Evolutionary conservation across 495 filamentous ascomycete species (phyloP), one percentile per base, ranked within the genome.

Genomic region (Penicillium tannophilum): DNA sequence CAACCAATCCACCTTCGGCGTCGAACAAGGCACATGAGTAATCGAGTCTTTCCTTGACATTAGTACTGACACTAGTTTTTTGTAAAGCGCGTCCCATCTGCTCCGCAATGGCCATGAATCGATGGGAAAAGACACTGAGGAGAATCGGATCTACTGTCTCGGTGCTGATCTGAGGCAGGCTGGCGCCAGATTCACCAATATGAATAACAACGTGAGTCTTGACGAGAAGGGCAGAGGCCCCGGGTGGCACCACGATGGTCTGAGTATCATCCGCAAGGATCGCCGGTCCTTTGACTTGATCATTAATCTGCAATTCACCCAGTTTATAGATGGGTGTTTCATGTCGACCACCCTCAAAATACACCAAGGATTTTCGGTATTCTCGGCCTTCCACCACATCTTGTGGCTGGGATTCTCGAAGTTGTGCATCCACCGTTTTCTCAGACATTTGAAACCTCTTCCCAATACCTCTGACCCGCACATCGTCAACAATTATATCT

Each of bases 241-340:
- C 86, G 4, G 93, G 93, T 0, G 90, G 87, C 24, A 97, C 82
- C 6, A 97, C 88, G 52, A 97, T 92, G 0, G 93, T 97, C 70
- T 97, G 93, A 3, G 93, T 97, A 20, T 90, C 90, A 68, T 97
- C 93, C 3, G 90, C 92, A 30, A 97, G 70, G 55, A 96, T 89
- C 0, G 93, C 93, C 11, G 93, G 93, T 5, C 93, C 93, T 52
- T 82, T 82, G 33, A 97, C 79, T 30, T 84, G 82, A 56, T 90
- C 85, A 19, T 91, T 90, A 17, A 91, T 78, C 2, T 72, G 72
- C 7, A 96, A 75, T 59, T 91, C 86, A 43, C 87, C 85, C 0
- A 97, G 78, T 69, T 87, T 91, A 72, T 91, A 96, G 59, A 97
- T 85, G 0, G 90, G 85, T 0, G 93, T 96, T 20, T 92, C 83